Evolutionary conservation across 345 rosid genomes (phyloP).

Genomic region (Chamaenerion angustifolium): DNA sequence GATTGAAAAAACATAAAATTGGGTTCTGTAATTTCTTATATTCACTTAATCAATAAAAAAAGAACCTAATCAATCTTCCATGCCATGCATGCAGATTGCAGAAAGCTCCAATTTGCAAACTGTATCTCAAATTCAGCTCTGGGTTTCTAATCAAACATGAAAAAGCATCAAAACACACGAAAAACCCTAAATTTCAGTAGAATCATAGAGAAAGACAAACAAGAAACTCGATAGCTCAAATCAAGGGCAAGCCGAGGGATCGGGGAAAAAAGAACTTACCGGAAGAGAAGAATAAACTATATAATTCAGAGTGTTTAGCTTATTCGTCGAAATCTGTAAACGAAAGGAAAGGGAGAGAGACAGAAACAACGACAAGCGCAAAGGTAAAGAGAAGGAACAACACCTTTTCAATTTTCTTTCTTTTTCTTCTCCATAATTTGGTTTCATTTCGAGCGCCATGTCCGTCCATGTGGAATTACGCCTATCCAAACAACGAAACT

Average conservation of each 20-base stretch:
- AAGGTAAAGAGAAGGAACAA: not conserved
- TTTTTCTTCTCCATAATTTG: not conserved
- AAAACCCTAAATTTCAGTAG: too few relatives aligned
- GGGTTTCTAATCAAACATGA: too few relatives aligned
- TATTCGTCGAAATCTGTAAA: not conserved
- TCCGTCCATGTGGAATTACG: not conserved
- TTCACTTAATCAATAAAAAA: too few relatives aligned
- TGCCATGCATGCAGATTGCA: not conserved
- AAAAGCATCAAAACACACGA: too few relatives aligned
- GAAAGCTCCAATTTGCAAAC: not conserved
- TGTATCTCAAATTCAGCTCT: not conserved
- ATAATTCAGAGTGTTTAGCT: not conserved
- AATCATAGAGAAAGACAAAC: too few relatives aligned
- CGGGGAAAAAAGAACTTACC: too few relatives aligned
- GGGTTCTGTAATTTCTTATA: not conserved
- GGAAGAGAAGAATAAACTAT: too few relatives aligned
- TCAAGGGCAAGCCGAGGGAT: too few relatives aligned
- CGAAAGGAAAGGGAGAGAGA: constrained; percentile 1
- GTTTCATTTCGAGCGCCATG: too few relatives aligned
- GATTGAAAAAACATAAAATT: not conserved
- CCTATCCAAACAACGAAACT: not conserved
- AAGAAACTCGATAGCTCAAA: too few relatives aligned
- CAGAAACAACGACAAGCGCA: not conserved
- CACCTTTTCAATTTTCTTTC: not conserved
- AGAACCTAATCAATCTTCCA: too few relatives aligned